phyloP scores from a whole-genome alignment of 345 rosid species.

The Hibiscus mutabilis region DNA sequence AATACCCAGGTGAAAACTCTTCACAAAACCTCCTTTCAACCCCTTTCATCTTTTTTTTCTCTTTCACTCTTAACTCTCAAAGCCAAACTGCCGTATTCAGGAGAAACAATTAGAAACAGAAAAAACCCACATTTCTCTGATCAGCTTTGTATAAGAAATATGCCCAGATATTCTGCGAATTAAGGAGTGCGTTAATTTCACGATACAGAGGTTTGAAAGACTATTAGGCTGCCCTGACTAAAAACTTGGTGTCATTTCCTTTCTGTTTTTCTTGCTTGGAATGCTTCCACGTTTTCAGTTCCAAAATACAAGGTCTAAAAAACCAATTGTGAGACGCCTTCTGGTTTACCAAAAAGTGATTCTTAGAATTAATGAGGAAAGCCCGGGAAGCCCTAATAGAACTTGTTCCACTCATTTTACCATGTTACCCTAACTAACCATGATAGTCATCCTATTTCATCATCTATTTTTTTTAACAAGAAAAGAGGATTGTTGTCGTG shows the following conservation, averaged over 20 bases:
- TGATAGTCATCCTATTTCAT: no score
- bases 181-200: background rate
- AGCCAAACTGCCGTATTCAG: background rate
- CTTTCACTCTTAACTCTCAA: background rate
- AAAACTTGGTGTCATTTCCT: background rate
- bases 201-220: background rate
- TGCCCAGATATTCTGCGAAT: background rate
- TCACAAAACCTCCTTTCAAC: constrained; percentile 14
- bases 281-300: constrained; percentile 22
- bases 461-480: no score
- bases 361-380: background rate
- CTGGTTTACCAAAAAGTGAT: background rate
- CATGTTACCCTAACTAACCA: background rate
- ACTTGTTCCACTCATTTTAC: background rate
- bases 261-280: background rate
- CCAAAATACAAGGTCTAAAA: constrained; percentile 13
- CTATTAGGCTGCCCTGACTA: background rate
- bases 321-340: background rate
- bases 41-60: background rate
- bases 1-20: constrained; percentile 42
- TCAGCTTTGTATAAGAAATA: background rate
- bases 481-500: no score
- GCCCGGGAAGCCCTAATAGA: background rate
- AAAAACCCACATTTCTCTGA: background rate
- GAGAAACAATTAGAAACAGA: background rate